A percentile compares a stretch with the other conserved stretches of the same genome.
phyloP scores from a whole-genome alignment of 257 asterid genomes.

The Scutellaria minor region DNA sequence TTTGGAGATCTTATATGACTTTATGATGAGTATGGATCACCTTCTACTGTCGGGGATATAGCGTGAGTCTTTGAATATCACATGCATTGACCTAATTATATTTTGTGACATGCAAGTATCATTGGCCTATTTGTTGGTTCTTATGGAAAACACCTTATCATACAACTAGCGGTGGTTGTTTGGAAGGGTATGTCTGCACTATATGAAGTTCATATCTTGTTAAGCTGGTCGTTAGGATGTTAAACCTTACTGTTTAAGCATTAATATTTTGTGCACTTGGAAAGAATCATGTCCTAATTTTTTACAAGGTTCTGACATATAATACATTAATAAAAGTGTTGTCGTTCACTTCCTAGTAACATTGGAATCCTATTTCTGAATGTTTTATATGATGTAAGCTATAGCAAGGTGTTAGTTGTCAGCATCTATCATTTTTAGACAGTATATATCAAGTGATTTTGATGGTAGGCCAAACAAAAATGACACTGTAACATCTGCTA shows the following conservation, averaged over 20 bases:
- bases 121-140: constrained; percentile 12
- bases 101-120: background rate
- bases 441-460: background rate
- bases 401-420: background rate
- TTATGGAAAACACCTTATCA: background rate
- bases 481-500: background rate
- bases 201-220: background rate
- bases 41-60: constrained; percentile 96
- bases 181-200: background rate
- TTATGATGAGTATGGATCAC: constrained; percentile 94
- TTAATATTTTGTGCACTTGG: constrained; percentile 6
- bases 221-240: background rate
- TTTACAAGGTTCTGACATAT: background rate
- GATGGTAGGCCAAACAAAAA: background rate
- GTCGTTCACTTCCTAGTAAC: background rate
- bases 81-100: constrained; percentile 7
- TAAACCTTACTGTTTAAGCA: constrained; percentile 2
- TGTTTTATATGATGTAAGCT: background rate
- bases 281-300: background rate
- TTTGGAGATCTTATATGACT: constrained; percentile 99
- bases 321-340: background rate
- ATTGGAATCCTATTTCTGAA: constrained; percentile 13
- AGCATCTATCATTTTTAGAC: background rate
- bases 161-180: background rate
- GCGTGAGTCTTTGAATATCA: constrained; percentile 57